These are phyloP conservation scores for Stenogyne calaminthoides DNA, from an alignment of 305 asterid species.

Conservation along the genomic window DNA sequence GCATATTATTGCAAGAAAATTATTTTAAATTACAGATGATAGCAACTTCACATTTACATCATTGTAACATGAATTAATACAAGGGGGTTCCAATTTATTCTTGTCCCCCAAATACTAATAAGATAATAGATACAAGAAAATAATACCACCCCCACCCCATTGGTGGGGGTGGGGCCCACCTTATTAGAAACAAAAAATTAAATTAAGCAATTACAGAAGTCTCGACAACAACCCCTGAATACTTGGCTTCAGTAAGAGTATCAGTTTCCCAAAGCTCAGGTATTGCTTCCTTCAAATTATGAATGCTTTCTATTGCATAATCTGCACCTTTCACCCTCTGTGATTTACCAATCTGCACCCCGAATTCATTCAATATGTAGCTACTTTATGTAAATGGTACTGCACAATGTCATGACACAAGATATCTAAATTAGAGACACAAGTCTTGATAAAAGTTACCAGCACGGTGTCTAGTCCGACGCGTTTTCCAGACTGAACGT, in stretches of 20 bases:
- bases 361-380: background rate
- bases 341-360: constrained; percentile 76
- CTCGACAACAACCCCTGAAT: constrained; percentile 64
- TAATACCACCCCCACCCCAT: no score
- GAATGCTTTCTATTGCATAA: constrained; percentile 85
- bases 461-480: constrained; percentile 72
- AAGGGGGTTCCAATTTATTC: background rate
- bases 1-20: constrained; percentile 19
- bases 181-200: background rate
- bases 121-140: background rate
- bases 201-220: constrained; percentile 58
- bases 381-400: no score
- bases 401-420: background rate
- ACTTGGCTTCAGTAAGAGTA: constrained; percentile 54
- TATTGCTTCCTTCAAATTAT: constrained; percentile 79
- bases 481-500: constrained; percentile 69
- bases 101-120: background rate
- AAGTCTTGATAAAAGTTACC: constrained; percentile 38
- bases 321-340: constrained; percentile 90
- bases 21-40: constrained; percentile 21
- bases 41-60: constrained; percentile 41
- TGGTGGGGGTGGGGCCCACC: background rate
- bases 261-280: constrained; percentile 84
- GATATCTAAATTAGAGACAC: background rate
- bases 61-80: background rate